Evolutionary conservation across 805 yeast genomes (phyloP).

Genomic region (Alloascoidea africana): DNA sequence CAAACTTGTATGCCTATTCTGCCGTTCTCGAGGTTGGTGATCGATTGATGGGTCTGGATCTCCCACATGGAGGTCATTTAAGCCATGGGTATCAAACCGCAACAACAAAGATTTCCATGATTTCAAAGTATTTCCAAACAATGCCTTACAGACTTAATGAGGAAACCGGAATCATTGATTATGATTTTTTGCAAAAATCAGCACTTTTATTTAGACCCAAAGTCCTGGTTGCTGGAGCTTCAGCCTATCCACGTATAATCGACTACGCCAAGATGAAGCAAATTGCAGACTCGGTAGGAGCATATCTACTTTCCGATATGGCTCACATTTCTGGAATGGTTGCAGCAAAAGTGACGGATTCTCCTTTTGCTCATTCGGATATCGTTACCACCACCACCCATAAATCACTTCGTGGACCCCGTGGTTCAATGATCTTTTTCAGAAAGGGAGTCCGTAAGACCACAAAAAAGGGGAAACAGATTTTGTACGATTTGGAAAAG

Average conservation of each 20-base stretch:
- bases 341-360: conserved; percentile 86
- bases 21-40: conserved; percentile 83
- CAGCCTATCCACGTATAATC: conserved; percentile 84
- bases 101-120: conserved; percentile 75
- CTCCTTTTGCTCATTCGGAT: conserved; percentile 89
- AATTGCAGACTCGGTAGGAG: conserved; percentile 88
- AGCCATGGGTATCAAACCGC: conserved; percentile 95
- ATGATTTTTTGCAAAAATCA: conserved; percentile 70
- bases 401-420: conserved; percentile 95
- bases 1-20: conserved; percentile 84
- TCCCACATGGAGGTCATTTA: conserved; percentile 97
- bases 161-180: conserved; percentile 83
- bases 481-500: conserved; percentile 75
- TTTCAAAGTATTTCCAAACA: conserved; percentile 90
- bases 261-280: conserved; percentile 84
- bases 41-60: conserved; percentile 91
- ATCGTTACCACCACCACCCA: conserved; percentile 97
- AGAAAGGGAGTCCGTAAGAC: conserved; percentile 84
- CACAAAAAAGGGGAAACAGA: conserved; percentile 72
- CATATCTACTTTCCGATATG: conserved; percentile 88
- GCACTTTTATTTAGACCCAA: conserved; percentile 88
- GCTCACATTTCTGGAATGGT: conserved; percentile 95
- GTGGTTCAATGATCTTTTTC: conserved; percentile 97
- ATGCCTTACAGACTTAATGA: conserved; percentile 92
- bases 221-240: conserved; percentile 90